phyloP scores from a whole-genome alignment of 106 monocot genomes.

The Allium cepa region DNA sequence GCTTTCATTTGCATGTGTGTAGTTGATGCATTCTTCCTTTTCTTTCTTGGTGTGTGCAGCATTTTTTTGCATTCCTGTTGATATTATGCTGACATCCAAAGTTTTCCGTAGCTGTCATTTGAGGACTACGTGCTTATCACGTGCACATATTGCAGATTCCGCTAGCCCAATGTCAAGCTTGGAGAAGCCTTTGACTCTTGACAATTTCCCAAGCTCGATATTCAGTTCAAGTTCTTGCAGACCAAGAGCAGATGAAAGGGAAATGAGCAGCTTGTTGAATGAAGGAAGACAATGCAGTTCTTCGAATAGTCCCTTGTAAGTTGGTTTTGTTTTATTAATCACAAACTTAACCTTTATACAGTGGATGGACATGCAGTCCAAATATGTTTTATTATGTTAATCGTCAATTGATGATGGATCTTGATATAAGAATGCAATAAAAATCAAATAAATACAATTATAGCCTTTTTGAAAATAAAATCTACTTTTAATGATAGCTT shows the following conservation, averaged over 20 bases:
- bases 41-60: constrained; percentile 7
- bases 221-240: constrained; percentile 39
- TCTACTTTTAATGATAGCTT: too few species aligned
- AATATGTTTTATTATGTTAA: too few species aligned
- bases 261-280: constrained; percentile 32
- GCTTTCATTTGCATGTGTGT: background rate
- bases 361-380: too few species aligned
- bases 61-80: constrained; percentile 9
- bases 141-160: constrained; percentile 25
- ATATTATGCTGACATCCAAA: constrained; percentile 38
- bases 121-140: constrained; percentile 23
- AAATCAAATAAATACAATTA: too few species aligned
- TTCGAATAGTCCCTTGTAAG: constrained; percentile 70
- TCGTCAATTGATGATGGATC: too few species aligned
- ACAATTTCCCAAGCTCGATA: constrained; percentile 39
- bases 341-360: too few species aligned
- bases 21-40: constrained; percentile 5
- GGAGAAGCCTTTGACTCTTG: constrained; percentile 59
- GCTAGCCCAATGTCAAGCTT: constrained; percentile 59
- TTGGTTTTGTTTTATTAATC: constrained; percentile 4
- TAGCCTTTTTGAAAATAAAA: too few species aligned
- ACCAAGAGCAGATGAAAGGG: constrained; percentile 40
- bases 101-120: constrained; percentile 18
- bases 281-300: constrained; percentile 67
- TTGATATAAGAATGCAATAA: too few species aligned